Evolutionary conservation across 1,284 basidiomycete genomes (phyloP).

Genomic region (Flammula alnicola): DNA sequence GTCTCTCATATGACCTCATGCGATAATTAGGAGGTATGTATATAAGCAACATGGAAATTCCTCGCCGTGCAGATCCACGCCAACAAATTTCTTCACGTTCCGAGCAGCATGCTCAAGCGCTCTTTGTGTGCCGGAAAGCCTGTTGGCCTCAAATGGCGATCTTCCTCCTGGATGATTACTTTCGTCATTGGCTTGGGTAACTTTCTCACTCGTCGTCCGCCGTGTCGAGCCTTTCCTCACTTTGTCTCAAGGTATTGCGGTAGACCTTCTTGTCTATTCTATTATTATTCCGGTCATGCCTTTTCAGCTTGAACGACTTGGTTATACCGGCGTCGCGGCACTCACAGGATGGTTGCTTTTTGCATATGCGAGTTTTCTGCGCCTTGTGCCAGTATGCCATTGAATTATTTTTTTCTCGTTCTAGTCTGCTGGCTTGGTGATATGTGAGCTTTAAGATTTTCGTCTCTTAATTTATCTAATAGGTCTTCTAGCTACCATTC

Average conservation of each 20-base stretch:
- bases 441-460: conserved; percentile 45
- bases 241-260: conserved; percentile 54
- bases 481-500: conserved; percentile 60
- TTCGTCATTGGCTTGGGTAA: conserved; percentile 42
- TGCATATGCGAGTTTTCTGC: conserved; percentile 51
- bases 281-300: conserved; percentile 78
- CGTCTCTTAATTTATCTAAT: not conserved
- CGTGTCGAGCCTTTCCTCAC: not conserved
- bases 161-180: conserved; percentile 58
- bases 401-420: conserved; percentile 4
- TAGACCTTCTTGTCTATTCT: conserved; percentile 70
- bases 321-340: conserved; percentile 56
- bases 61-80: too few species aligned
- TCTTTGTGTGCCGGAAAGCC: too few species aligned
- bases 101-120: too few species aligned
- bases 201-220: conserved; percentile 14
- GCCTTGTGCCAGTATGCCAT: not conserved
- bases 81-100: too few species aligned
- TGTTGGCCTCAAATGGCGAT: conserved; percentile 54
- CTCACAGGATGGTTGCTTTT: conserved; percentile 74
- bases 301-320: conserved; percentile 65
- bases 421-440: conserved; percentile 51
- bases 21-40: too few species aligned
- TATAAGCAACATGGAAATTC: too few species aligned
- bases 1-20: too few species aligned